Evolutionary conservation across 2,329 filamentous ascomycete species (phyloP), one percentile per base, ranked within the genome.

Genomic region (Ciborinia camelliae): DNA sequence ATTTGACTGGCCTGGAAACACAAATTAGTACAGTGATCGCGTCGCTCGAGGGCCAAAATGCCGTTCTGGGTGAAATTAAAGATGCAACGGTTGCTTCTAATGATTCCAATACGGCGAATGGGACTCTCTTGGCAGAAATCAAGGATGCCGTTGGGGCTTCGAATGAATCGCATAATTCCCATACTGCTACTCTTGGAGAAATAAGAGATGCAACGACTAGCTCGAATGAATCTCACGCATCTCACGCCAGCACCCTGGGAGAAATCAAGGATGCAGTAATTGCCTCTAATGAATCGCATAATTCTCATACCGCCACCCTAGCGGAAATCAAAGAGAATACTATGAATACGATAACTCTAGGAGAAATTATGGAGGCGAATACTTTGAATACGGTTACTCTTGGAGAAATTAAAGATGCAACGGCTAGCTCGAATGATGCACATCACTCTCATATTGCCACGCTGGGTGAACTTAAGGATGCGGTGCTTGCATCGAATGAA

Each of bases 201-300:
- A 32, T 73, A 0, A 69, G 71, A n/a, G 57, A 61, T 30, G 66
- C 60, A 23, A 35, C 66, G 8, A 15, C 57, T 35, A 47, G 43
- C 30, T 66, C 62, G 12, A 65, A 60, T 32, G 65, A 62, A 10
- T 65, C 52, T 9, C 65, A 68, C 51, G 32, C 65, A 45, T 47
- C 61, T 4, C 67, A 70, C 55, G 26, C 63, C 37, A n/a, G 18
- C 58, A 68, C 67, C 1, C 39, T 73, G 2, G 53, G 62, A 6
- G 65, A 68, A 1, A 69, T 71, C 39, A 69, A n/a, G n/a, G n/a
- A 69, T 32, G 68, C 66, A 37, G 47, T 55, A 1, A 35, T 63
- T 3, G n/a, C 64, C 28, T 67, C 60, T 20, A 54, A 66, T 2
- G 72, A 73, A 4, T 67, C 69, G 26, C 70, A 73, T 65, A 45